Evolutionary conservation across 495 filamentous ascomycete species (phyloP), one percentile per base, ranked within the genome.

Genomic region (Penicillium herquei): DNA sequence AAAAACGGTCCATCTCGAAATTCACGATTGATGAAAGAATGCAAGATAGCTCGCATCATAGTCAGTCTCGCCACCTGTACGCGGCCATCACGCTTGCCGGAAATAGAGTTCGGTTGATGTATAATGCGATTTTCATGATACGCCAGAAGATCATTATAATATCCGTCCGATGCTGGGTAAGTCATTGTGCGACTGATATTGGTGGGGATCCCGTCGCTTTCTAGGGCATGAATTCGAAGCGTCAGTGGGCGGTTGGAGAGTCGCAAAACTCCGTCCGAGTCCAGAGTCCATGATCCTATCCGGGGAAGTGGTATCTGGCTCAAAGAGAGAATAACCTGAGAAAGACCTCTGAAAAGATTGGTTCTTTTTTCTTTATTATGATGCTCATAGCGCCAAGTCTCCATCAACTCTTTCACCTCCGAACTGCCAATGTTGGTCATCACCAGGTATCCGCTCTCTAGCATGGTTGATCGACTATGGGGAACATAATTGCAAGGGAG

Each of bases 161-260:
- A 74, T 2, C 61, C 12, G 7, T 74, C 68, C 1, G 51, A 44
- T n/a, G 50, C 57, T 1, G 33, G 9, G 49, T 69, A 72, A 2
- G 70, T 73, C 2, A 57, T 14, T 31, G 60, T 44, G 9, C 65
- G 44, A 47, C 39, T 45, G 18, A 46, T n/a, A 76, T 70, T 0
- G 12, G 56, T 70, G 7, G 68, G 63, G 37, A 70, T 62, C 7
- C 59, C 57, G 7, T 60, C 64, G 49, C 73, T 76, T 49, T 76
- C 69, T 7, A 72, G 49, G 34, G 51, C 52, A 16, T 65, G 50
- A 30, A 56, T 11, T 26, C 39, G 64, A 55, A 49, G 68, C 34
- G 51, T 14, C 61, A 49, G 14, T n/a, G 69, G 69, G 16, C 68
- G 68, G 49, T 72, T 69, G 39, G 43, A 49, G 1, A 72, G 55